Evolutionary conservation across 129 eudicot genomes (phyloP).

Genomic region (Flaveria ramosissima): DNA sequence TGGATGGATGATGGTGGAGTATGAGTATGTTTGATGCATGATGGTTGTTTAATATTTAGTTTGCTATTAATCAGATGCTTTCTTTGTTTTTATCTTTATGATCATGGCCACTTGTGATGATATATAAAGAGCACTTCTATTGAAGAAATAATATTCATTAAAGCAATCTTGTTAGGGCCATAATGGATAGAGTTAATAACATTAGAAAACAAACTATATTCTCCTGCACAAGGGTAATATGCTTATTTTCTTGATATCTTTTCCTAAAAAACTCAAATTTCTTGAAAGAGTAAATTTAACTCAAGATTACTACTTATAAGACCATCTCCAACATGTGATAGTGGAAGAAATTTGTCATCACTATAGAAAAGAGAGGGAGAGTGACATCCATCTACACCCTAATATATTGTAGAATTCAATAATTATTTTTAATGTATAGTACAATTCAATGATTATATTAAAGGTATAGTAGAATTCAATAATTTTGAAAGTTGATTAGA

Average conservation of each 20-base stretch:
- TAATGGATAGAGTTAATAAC: slow-evolving; percentile 7
- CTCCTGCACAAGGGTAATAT: slow-evolving; percentile 17
- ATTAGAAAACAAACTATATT: slow-evolving; percentile 8
- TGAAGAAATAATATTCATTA: neutral
- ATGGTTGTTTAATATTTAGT: slow-evolving; percentile 26
- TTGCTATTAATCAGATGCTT: slow-evolving; percentile 29
- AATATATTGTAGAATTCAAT: neutral
- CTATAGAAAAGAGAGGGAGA: too few relatives aligned
- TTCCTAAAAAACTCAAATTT: too few relatives aligned
- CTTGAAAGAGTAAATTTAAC: too few relatives aligned
- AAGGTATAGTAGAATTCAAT: neutral
- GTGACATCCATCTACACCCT: too few relatives aligned
- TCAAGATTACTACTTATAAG: too few relatives aligned
- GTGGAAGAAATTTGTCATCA: too few relatives aligned
- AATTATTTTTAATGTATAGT: slow-evolving; percentile 13
- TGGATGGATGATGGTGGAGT: slow-evolving; percentile 50
- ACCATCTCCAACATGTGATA: neutral
- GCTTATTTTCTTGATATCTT: neutral
- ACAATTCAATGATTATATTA: neutral
- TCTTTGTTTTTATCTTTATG: slow-evolving; percentile 22
- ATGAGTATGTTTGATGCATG: slow-evolving; percentile 41
- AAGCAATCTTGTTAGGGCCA: slow-evolving; percentile 14
- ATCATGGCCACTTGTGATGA: slow-evolving; percentile 19
- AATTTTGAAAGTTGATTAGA: neutral
- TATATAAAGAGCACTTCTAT: neutral